Percentiles rank a stretch among this genome's conserved stretches.
Evolutionary conservation across 345 rosid species (phyloP).

Genomic region (Melastoma malabathricum): DNA sequence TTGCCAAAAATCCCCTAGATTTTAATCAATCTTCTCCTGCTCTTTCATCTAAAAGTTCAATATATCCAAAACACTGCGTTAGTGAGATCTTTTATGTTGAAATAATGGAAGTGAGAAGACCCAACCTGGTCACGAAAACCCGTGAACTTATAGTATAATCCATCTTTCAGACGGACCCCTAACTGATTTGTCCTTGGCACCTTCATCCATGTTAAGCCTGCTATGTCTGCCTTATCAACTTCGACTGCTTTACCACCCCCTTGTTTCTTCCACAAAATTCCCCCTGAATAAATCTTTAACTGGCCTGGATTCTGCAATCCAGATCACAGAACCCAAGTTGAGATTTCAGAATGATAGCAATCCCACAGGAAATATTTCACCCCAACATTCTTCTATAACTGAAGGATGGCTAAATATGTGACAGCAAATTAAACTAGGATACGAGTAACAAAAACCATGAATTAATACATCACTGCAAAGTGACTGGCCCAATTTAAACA

Average conservation of each 20-base stretch:
- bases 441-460: too few relatives aligned
- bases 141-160: slow-evolving; percentile 70
- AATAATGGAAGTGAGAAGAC: background rate
- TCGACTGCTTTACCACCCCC: slow-evolving; percentile 97
- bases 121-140: slow-evolving; percentile 85
- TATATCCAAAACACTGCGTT: background rate
- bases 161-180: slow-evolving; percentile 65
- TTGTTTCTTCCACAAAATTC: slow-evolving; percentile 87
- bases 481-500: too few relatives aligned
- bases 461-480: too few relatives aligned
- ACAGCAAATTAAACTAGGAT: too few relatives aligned
- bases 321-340: slow-evolving; percentile 1
- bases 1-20: too few relatives aligned
- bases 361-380: background rate
- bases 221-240: slow-evolving; percentile 73
- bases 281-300: slow-evolving; percentile 58
- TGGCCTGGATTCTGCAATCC: slow-evolving; percentile 72
- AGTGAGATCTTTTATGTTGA: background rate
- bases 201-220: slow-evolving; percentile 71
- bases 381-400: background rate
- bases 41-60: too few relatives aligned
- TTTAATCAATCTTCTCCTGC: too few relatives aligned
- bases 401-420: too few relatives aligned
- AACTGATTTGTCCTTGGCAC: slow-evolving; percentile 79
- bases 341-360: background rate